Evolutionary conservation across 495 filamentous ascomycete genomes (phyloP).

Genomic region (Penicillium argentinense): DNA sequence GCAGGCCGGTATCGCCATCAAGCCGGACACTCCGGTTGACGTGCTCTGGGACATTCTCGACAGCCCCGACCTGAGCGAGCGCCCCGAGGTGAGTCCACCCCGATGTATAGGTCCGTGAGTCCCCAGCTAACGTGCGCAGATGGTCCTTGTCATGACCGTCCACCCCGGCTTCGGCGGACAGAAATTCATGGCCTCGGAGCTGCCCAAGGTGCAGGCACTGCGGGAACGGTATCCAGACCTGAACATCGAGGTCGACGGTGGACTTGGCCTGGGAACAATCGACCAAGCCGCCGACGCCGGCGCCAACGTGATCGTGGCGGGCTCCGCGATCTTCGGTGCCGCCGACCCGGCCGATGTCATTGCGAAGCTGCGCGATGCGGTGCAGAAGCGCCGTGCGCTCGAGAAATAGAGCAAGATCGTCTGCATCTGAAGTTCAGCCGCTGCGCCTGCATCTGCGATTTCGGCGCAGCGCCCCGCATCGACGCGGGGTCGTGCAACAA

Average conservation of each 20-base stretch:
- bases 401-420: neutral
- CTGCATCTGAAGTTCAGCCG: no score
- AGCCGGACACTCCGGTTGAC: conserved; percentile 85
- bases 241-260: conserved; percentile 97
- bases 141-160: conserved; percentile 98
- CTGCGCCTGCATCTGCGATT: no score
- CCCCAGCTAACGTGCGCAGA: conserved; percentile 51
- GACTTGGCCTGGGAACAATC: conserved; percentile 82
- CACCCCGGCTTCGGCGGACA: conserved; percentile 97
- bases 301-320: conserved; percentile 97
- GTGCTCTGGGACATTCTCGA: conserved; percentile 90
- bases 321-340: conserved; percentile 95
- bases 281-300: conserved; percentile 94
- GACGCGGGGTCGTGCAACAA: neutral
- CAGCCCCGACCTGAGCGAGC: conserved; percentile 64
- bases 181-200: conserved; percentile 93
- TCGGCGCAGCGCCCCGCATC: no score
- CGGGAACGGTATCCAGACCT: conserved; percentile 82
- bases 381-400: conserved; percentile 55
- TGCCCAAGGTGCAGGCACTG: conserved; percentile 88
- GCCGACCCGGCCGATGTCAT: conserved; percentile 86
- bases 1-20: conserved; percentile 92
- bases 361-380: conserved; percentile 69
- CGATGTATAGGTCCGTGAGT: no score
- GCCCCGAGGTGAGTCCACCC: conserved; percentile 91